phyloP scores from a whole-genome alignment of 768 basidiomycete genomes.

The Suillus ampliporus region DNA sequence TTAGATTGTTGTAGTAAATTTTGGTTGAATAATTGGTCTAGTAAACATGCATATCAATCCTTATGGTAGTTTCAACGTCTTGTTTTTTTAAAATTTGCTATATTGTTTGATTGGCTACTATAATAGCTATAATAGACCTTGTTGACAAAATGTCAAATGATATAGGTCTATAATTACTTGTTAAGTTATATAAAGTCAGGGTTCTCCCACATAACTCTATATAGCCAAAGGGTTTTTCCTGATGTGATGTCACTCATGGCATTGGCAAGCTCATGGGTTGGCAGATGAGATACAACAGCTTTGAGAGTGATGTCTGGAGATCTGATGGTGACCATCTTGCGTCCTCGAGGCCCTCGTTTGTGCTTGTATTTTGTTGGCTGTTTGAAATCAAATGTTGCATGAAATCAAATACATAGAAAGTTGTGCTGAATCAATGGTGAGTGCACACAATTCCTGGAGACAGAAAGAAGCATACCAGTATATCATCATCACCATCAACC shows the following conservation, averaged over 20 bases:
- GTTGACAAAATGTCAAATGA: too few relatives aligned
- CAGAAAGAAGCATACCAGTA: background rate
- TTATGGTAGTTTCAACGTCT: conserved; percentile 9
- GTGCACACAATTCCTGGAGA: background rate
- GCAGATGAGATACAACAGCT: background rate
- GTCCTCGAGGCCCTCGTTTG: background rate
- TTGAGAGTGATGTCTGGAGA: background rate
- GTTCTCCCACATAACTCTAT: too few relatives aligned
- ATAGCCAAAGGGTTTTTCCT: too few relatives aligned
- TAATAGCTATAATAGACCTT: too few relatives aligned
- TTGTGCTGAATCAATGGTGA: background rate
- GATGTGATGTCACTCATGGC: background rate
- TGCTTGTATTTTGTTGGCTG: background rate
- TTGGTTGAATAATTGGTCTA: conserved; percentile 21
- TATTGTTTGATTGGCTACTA: too few relatives aligned
- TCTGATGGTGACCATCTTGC: background rate
- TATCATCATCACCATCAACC: background rate
- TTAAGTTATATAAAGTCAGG: too few relatives aligned
- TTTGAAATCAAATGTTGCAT: background rate
- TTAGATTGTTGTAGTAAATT: conserved; percentile 15
- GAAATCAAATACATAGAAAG: background rate
- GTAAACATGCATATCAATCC: conserved; percentile 18
- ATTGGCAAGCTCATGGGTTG: background rate
- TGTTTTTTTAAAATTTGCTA: too few relatives aligned
- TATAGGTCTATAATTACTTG: too few relatives aligned